Evolutionary conservation across 176 grass and related monocot genomes (phyloP).

Genomic region (Oryza meyeriana): DNA sequence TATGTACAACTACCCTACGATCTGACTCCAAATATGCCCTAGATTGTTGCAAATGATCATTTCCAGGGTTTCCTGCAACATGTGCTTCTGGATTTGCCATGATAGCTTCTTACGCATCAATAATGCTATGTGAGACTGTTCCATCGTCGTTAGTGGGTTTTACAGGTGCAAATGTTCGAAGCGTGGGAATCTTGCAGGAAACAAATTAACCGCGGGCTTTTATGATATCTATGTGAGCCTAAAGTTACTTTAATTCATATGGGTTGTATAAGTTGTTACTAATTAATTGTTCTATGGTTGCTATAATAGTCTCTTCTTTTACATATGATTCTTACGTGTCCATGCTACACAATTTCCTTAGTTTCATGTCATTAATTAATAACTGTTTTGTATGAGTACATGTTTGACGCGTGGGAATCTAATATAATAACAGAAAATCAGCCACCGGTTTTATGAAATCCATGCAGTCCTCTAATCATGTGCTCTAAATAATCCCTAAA

Average conservation of each 20-base stretch:
- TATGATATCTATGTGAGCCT: not conserved
- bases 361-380: not conserved
- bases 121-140: not conserved
- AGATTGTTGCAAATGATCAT: not conserved
- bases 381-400: not conserved
- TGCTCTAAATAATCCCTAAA: not conserved
- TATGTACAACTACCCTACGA: not conserved
- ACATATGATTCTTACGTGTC: not conserved
- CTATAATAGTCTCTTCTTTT: not conserved
- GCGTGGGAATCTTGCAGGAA: not conserved
- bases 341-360: too few species aligned
- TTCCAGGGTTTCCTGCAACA: not conserved
- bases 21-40: not conserved
- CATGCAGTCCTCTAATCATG: not conserved
- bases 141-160: too few species aligned
- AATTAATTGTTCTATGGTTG: not conserved
- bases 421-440: not conserved
- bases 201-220: not conserved
- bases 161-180: not conserved
- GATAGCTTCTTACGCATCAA: not conserved
- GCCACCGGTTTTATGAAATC: not conserved
- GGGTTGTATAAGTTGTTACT: not conserved
- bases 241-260: not conserved
- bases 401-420: not conserved
- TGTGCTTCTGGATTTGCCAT: not conserved